These are phyloP conservation scores for Diatrype stigma DNA, from an alignment of 2,329 filamentous ascomycete species.

Conservation along the genomic window DNA sequence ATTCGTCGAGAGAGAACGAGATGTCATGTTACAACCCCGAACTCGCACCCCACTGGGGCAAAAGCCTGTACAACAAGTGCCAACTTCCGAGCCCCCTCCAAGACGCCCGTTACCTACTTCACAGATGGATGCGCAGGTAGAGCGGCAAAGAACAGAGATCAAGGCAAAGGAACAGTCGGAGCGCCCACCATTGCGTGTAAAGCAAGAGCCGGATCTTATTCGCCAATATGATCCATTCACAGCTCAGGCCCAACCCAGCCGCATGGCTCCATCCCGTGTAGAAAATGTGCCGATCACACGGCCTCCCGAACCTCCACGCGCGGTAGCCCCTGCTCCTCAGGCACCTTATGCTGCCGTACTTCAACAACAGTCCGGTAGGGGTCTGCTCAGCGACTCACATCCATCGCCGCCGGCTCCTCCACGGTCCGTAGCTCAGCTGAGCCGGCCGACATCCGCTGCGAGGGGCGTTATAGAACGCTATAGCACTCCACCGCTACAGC, in stretches of 20 bases:
- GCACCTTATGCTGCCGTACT: constrained; percentile 33
- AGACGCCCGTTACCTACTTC: constrained; percentile 28
- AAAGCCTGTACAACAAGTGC: constrained; percentile 20
- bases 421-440: constrained; percentile 27
- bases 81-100: constrained; percentile 22
- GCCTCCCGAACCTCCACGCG: constrained; percentile 40
- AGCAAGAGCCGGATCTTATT: constrained; percentile 47
- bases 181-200: constrained; percentile 35
- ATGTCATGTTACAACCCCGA: constrained; percentile 27
- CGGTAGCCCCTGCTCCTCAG: constrained; percentile 29
- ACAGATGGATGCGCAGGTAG: constrained; percentile 24
- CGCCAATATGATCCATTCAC: constrained; percentile 43
- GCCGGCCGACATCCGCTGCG: constrained; percentile 25
- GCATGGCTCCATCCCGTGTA: constrained; percentile 33
- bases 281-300: constrained; percentile 38
- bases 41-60: constrained; percentile 24
- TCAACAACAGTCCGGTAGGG: constrained; percentile 36
- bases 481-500: constrained; percentile 30
- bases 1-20: constrained; percentile 41
- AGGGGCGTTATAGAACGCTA: constrained; percentile 27
- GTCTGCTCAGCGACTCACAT: constrained; percentile 36
- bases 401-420: constrained; percentile 36
- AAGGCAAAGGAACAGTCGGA: constrained; percentile 30
- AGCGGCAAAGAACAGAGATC: constrained; percentile 27
- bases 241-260: constrained; percentile 33